Evolutionary conservation across 371 early-diverging fungal genomes (phyloP).

Genomic region (Mortierella sp.): DNA sequence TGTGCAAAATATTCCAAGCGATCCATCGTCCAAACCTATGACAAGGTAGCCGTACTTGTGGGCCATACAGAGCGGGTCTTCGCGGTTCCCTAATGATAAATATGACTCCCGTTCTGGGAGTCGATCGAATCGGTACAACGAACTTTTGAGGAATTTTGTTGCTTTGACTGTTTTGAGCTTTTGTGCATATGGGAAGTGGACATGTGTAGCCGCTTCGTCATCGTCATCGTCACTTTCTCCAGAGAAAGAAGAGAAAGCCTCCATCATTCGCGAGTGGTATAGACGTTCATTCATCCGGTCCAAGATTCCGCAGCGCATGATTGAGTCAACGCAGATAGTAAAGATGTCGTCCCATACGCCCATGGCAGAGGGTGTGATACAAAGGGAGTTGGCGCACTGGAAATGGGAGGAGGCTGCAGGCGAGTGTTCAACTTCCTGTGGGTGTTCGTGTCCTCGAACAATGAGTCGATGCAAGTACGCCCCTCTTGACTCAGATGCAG

Average conservation of each 20-base stretch:
- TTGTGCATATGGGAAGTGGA: conserved; percentile 13
- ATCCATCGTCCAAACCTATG: conserved; percentile 64
- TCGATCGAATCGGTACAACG: conserved; percentile 53
- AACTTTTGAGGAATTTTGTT: conserved; percentile 62
- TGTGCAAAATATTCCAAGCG: conserved; percentile 65
- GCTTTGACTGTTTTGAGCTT: conserved; percentile 36
- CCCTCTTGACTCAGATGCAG: neutral
- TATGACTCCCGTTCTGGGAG: conserved; percentile 44
- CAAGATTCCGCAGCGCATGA: conserved; percentile 63
- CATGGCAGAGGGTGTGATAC: conserved; percentile 60
- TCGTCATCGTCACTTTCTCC: conserved; percentile 24
- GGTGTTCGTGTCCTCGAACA: conserved; percentile 46
- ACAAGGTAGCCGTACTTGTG: conserved; percentile 70
- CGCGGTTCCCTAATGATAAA: conserved; percentile 5
- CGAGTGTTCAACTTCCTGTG: conserved; percentile 63
- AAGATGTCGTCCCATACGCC: conserved; percentile 62
- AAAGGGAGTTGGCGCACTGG: conserved; percentile 66
- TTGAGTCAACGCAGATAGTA: conserved; percentile 61
- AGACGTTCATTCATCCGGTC: conserved; percentile 15
- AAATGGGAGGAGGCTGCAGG: conserved; percentile 65
- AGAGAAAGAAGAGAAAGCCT: neutral
- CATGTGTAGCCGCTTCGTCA: conserved; percentile 15
- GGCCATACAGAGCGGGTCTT: conserved; percentile 60
- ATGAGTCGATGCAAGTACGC: conserved; percentile 31
- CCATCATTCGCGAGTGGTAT: conserved; percentile 9